Conservation (phyloP, 768 basidiomycete species). For the Termitomyces sp. region DNA sequence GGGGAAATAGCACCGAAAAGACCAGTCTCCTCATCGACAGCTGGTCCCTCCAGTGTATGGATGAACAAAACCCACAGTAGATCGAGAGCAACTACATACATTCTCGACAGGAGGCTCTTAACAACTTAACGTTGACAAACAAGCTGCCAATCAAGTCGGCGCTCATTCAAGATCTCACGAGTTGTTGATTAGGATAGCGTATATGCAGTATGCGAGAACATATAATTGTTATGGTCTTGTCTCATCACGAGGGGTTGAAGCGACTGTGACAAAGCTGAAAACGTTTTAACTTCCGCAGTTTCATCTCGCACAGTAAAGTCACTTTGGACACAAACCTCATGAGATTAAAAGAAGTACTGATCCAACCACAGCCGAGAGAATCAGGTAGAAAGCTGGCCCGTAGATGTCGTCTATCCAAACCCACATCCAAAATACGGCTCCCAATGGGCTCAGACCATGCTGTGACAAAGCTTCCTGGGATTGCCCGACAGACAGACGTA, state of each 20-base stretch:
- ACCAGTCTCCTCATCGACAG: neutral
- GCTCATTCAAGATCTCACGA: neutral
- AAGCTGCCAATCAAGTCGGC: neutral
- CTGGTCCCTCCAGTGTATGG: neutral
- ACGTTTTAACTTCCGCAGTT: neutral
- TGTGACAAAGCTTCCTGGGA: neutral
- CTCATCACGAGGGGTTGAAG: too few species aligned
- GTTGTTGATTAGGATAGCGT: neutral
- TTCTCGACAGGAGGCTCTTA: neutral
- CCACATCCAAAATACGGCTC: conserved; percentile 42
- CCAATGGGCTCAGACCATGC: conserved; percentile 27
- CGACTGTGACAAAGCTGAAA: neutral
- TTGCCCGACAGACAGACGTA: neutral
- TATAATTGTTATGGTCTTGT: neutral
- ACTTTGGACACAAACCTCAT: neutral
- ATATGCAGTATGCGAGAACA: neutral
- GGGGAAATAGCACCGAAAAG: too few species aligned
- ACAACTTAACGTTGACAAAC: neutral
- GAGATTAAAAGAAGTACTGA: neutral
- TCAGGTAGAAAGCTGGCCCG: neutral
- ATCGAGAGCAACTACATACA: neutral
- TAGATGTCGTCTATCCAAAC: conserved; percentile 25
- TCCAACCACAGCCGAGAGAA: neutral
- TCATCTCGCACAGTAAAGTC: too few species aligned
- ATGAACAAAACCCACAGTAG: neutral